These are phyloP conservation scores for Talaromyces sp. DNA, from an alignment of 2,329 filamentous ascomycete species.

Conservation along the genomic window DNA sequence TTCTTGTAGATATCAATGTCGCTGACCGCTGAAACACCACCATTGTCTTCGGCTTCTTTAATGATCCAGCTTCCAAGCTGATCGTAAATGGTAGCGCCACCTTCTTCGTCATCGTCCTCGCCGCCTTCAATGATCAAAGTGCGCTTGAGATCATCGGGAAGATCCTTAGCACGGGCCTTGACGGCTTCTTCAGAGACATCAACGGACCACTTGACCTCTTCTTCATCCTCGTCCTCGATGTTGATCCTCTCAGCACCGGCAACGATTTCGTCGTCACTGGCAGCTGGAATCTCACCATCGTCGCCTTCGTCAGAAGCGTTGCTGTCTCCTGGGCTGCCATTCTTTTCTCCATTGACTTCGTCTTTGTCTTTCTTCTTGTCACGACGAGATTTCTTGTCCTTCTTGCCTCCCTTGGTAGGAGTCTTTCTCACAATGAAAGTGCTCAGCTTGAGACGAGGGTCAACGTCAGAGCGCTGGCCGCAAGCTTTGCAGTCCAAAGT, in stretches of 20 bases:
- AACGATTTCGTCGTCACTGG: constrained; percentile 85
- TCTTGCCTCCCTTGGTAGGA: constrained; percentile 86
- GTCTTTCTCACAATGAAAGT: constrained; percentile 97
- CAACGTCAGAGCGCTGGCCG: constrained; percentile 86
- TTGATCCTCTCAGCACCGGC: constrained; percentile 65
- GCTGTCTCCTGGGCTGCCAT: constrained; percentile 64
- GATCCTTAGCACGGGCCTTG: constrained; percentile 86
- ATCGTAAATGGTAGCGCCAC: constrained; percentile 74
- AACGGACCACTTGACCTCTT: constrained; percentile 83
- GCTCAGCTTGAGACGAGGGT: constrained; percentile 90
- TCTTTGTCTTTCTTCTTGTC: constrained; percentile 73
- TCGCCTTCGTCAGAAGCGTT: constrained; percentile 60
- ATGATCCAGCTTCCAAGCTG: constrained; percentile 91
- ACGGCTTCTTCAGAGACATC: constrained; percentile 95
- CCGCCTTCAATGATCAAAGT: constrained; percentile 80
- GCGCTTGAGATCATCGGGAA: constrained; percentile 92
- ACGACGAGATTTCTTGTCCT: constrained; percentile 86
- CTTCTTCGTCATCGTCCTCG: constrained; percentile 76
- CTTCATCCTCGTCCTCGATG: constrained; percentile 65
- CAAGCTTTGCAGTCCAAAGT: constrained; percentile 98
- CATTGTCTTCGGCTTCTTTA: constrained; percentile 64
- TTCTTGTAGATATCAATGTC: constrained; percentile 93
- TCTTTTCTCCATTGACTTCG: constrained; percentile 56
- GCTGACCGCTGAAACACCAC: constrained; percentile 72
- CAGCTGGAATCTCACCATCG: constrained; percentile 65